Conservation (phyloP, 1,284 basidiomycete genomes). For the Chondrostereum purpureum region DNA sequence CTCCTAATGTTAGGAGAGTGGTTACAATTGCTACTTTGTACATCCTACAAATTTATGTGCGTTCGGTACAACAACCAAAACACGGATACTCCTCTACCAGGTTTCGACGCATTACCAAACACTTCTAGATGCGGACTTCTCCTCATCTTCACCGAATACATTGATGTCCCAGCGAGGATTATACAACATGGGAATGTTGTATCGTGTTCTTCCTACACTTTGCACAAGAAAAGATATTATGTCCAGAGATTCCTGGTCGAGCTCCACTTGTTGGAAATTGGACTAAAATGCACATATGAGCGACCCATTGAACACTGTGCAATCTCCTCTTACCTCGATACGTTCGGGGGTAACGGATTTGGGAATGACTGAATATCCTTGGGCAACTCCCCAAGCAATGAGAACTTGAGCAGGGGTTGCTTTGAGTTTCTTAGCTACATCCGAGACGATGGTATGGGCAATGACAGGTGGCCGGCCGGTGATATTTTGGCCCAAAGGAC, state of each 20-base stretch:
- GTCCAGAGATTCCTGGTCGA: slow-evolving; percentile 51
- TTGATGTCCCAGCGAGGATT: slow-evolving; percentile 61
- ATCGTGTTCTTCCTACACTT: slow-evolving; percentile 27
- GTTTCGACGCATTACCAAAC: too few species aligned
- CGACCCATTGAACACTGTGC: neutral
- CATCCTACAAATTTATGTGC: too few species aligned
- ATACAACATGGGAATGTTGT: slow-evolving; percentile 63
- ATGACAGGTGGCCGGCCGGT: slow-evolving; percentile 52
- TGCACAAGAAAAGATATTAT: slow-evolving; percentile 40
- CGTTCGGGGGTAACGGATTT: slow-evolving; percentile 61
- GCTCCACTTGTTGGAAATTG: slow-evolving; percentile 66
- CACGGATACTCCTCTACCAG: too few species aligned
- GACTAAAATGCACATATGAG: slow-evolving; percentile 18
- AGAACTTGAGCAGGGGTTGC: slow-evolving; percentile 66
- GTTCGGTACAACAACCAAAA: too few species aligned
- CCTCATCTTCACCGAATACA: slow-evolving; percentile 57
- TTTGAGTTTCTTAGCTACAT: slow-evolving; percentile 50
- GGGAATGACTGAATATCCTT: slow-evolving; percentile 69
- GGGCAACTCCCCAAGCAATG: slow-evolving; percentile 60
- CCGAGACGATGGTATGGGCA: slow-evolving; percentile 55
- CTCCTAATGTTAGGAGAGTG: too few species aligned
- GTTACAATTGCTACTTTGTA: too few species aligned
- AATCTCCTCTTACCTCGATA: slow-evolving; percentile 37
- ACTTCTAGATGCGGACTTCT: slow-evolving; percentile 37
- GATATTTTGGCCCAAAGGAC: slow-evolving; percentile 78